phyloP scores from a whole-genome alignment of 106 monocot genomes.

The Dendrobium nobile region DNA sequence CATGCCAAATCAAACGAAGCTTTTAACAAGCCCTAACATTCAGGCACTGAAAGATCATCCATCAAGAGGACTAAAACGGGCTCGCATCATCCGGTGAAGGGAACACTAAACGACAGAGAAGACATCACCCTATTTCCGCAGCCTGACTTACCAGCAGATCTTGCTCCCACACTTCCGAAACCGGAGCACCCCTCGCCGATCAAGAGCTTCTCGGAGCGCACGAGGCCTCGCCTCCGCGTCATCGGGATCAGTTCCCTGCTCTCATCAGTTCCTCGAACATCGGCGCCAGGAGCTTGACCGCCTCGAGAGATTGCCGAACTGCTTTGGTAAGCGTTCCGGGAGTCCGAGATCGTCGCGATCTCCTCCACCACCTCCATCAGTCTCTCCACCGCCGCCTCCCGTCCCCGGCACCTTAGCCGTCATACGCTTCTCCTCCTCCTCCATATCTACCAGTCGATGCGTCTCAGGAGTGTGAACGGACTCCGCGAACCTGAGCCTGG shows the following conservation, averaged over 20 bases:
- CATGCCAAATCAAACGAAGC: neutral
- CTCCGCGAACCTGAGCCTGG: neutral
- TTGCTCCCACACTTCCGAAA: slow-evolving; percentile 84
- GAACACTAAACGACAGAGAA: neutral
- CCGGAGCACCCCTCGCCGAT: slow-evolving; percentile 57
- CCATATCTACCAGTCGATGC: neutral
- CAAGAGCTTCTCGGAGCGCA: slow-evolving; percentile 45
- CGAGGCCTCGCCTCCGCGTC: slow-evolving; percentile 32
- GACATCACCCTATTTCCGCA: neutral
- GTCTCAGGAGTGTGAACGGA: neutral
- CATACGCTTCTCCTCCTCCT: neutral
- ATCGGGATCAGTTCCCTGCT: slow-evolving; percentile 13
- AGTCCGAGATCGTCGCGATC: slow-evolving; percentile 31
- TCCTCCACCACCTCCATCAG: slow-evolving; percentile 27
- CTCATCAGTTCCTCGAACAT: slow-evolving; percentile 52
- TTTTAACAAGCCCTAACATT: neutral
- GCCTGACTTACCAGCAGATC: slow-evolving; percentile 63
- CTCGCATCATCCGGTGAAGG: neutral
- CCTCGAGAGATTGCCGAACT: slow-evolving; percentile 34
- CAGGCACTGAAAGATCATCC: neutral
- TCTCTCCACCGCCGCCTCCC: slow-evolving; percentile 13
- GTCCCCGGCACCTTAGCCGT: neutral
- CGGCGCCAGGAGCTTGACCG: slow-evolving; percentile 55
- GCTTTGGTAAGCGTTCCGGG: slow-evolving; percentile 46
- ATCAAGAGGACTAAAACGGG: neutral